phyloP scores from a whole-genome alignment of 148 eudicot genomes.

The Pharnaceum exiguum region DNA sequence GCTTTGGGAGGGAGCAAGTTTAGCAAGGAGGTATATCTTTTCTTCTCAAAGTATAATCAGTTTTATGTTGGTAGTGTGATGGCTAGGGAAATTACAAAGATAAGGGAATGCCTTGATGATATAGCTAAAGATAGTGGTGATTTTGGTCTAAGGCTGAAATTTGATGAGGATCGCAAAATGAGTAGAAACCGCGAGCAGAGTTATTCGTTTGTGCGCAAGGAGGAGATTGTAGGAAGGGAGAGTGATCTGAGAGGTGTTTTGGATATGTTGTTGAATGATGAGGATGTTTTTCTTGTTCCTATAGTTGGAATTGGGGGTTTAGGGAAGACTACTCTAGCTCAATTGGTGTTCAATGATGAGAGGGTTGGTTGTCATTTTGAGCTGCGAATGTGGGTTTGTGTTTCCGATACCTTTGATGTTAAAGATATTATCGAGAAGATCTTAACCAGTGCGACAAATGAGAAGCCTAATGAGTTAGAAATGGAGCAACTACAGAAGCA shows the following conservation, averaged over 20 bases:
- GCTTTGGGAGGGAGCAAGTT: background rate
- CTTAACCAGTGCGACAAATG: background rate
- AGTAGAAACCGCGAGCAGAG: background rate
- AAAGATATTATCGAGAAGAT: slow-evolving; percentile 6
- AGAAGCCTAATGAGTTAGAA: background rate
- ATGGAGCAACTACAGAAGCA: slow-evolving; percentile 8
- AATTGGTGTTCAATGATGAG: slow-evolving; percentile 2
- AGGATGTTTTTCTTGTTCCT: background rate
- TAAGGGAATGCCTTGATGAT: background rate
- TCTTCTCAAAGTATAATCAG: background rate
- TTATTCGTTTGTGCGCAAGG: background rate
- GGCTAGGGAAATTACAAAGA: background rate
- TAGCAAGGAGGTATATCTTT: background rate
- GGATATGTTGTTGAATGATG: too few relatives aligned
- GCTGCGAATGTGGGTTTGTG: slow-evolving; percentile 12
- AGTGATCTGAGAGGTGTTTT: too few relatives aligned
- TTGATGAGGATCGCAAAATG: background rate
- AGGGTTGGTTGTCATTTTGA: background rate
- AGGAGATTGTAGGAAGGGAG: too few relatives aligned
- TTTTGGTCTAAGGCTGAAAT: background rate
- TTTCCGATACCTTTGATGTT: slow-evolving; percentile 3
- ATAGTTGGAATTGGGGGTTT: slow-evolving; percentile 15
- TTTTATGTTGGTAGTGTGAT: background rate
- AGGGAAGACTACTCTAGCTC: slow-evolving; percentile 20
- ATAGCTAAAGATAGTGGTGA: slow-evolving; percentile 2